A percentile compares a stretch with the other conserved stretches of the same genome.
Evolutionary conservation across 345 rosid genomes (phyloP).

Genomic region (Rhodomyrtus tomentosa): DNA sequence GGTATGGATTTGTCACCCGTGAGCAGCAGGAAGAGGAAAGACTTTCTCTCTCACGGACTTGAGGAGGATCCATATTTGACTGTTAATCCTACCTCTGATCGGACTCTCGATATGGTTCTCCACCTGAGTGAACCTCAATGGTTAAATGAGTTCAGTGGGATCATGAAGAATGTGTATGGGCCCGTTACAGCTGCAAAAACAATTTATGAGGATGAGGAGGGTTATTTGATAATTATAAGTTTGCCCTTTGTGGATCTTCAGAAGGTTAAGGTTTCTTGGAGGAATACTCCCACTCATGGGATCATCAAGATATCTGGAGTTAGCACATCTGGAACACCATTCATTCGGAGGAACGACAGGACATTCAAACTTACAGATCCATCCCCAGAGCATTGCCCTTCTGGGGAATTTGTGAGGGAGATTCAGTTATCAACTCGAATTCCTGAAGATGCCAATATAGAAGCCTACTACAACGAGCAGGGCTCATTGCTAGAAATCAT

Average conservation of each 20-base stretch:
- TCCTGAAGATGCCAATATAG: slow-evolving; percentile 90
- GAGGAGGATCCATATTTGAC: slow-evolving; percentile 52
- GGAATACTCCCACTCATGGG: slow-evolving; percentile 71
- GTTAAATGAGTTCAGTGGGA: slow-evolving; percentile 74
- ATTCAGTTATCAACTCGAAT: slow-evolving; percentile 75
- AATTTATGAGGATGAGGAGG: slow-evolving; percentile 76
- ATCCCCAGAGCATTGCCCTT: slow-evolving; percentile 92
- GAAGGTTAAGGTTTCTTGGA: slow-evolving; percentile 94
- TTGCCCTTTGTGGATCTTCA: slow-evolving; percentile 88
- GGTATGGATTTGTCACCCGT: slow-evolving; percentile 59
- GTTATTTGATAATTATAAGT: slow-evolving; percentile 74
- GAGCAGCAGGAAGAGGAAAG: slow-evolving; percentile 70
- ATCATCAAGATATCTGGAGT: slow-evolving; percentile 76
- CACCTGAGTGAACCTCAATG: slow-evolving; percentile 68
- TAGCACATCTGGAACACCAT: slow-evolving; percentile 69
- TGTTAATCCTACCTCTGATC: slow-evolving; percentile 27
- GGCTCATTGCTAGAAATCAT: slow-evolving; percentile 91
- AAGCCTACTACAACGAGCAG: slow-evolving; percentile 80
- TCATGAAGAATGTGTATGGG: slow-evolving; percentile 65
- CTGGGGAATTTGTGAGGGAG: slow-evolving; percentile 92
- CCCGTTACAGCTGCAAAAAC: slow-evolving; percentile 97
- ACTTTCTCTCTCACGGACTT: slow-evolving; percentile 51
- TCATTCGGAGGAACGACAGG: slow-evolving; percentile 77
- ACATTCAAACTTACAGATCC: slow-evolving; percentile 93
- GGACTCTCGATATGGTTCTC: slow-evolving; percentile 34